Evolutionary conservation across 495 filamentous ascomycete genomes (phyloP).

Genomic region (Filosporella fistucella): DNA sequence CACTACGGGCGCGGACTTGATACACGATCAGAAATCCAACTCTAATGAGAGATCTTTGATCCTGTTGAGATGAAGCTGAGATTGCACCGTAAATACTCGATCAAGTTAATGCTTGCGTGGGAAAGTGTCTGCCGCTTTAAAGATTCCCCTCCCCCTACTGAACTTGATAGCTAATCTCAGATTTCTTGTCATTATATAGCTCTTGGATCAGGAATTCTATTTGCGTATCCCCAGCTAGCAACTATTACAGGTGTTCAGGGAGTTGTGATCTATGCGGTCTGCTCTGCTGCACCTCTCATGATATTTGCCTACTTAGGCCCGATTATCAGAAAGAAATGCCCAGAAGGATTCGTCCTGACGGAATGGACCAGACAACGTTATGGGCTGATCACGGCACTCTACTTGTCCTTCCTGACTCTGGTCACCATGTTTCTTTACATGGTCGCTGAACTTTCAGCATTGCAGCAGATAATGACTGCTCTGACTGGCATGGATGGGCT

Average conservation of each 20-base stretch:
- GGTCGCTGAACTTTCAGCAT: constrained; percentile 70
- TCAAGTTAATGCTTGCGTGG: constrained; percentile 95
- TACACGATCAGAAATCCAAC: constrained; percentile 42
- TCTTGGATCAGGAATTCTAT: constrained; percentile 73
- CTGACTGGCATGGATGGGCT: constrained; percentile 68
- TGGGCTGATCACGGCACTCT: constrained; percentile 58
- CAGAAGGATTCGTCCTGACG: constrained; percentile 72
- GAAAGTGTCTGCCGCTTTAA: constrained; percentile 79
- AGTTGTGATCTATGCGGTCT: constrained; percentile 63
- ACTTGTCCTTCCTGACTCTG: constrained; percentile 60
- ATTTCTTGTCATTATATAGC: constrained; percentile 40
- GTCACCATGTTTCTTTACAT: constrained; percentile 77
- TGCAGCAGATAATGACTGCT: constrained; percentile 68
- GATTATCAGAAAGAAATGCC: constrained; percentile 67
- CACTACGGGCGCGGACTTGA: constrained; percentile 79
- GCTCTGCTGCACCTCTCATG: constrained; percentile 61
- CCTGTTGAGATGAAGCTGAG: constrained; percentile 64
- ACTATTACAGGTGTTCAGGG: constrained; percentile 76
- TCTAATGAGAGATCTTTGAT: constrained; percentile 22
- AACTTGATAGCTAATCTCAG: constrained; percentile 22
- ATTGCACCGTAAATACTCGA: constrained; percentile 89
- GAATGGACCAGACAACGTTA: constrained; percentile 76
- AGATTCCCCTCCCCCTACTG: constrained; percentile 22
- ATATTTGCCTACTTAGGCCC: constrained; percentile 65
- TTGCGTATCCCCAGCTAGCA: constrained; percentile 73